Evolutionary conservation across 441 rosid genomes (phyloP).

Genomic region (Melianthus villosus): DNA sequence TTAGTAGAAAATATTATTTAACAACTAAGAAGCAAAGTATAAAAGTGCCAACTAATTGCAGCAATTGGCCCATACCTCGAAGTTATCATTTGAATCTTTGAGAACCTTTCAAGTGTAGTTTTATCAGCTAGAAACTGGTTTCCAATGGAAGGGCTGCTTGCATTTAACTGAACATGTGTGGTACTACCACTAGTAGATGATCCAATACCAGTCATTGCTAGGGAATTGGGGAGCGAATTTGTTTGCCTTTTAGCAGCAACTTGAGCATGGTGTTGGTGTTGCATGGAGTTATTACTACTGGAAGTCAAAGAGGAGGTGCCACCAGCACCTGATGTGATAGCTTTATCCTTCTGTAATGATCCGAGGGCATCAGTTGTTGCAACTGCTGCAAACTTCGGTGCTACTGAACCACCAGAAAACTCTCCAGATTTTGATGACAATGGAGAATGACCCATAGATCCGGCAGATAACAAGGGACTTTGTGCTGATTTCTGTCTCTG

Average conservation of each 20-base stretch:
- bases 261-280: constrained; percentile 59
- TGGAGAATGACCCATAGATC: constrained; percentile 78
- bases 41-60: too few relatives aligned
- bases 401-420: constrained; percentile 79
- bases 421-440: constrained; percentile 93
- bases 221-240: constrained; percentile 59
- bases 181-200: constrained; percentile 89
- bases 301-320: constrained; percentile 57
- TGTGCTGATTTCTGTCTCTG: constrained; percentile 61
- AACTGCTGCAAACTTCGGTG: constrained; percentile 57
- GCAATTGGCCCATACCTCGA: constrained; percentile 68
- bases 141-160: constrained; percentile 74
- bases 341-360: constrained; percentile 63
- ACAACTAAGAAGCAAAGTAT: too few relatives aligned
- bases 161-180: constrained; percentile 43
- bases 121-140: constrained; percentile 55
- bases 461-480: constrained; percentile 73
- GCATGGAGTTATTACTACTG: constrained; percentile 66
- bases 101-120: constrained; percentile 54
- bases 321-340: constrained; percentile 43
- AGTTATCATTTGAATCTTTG: constrained; percentile 61
- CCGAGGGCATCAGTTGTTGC: constrained; percentile 32
- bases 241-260: constrained; percentile 48
- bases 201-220: constrained; percentile 63
- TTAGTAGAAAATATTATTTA: not conserved